Evolutionary conservation across 805 yeast species (phyloP), one percentile per base, ranked within the genome.

Genomic region (Saccharomyces cerevisiae): DNA sequence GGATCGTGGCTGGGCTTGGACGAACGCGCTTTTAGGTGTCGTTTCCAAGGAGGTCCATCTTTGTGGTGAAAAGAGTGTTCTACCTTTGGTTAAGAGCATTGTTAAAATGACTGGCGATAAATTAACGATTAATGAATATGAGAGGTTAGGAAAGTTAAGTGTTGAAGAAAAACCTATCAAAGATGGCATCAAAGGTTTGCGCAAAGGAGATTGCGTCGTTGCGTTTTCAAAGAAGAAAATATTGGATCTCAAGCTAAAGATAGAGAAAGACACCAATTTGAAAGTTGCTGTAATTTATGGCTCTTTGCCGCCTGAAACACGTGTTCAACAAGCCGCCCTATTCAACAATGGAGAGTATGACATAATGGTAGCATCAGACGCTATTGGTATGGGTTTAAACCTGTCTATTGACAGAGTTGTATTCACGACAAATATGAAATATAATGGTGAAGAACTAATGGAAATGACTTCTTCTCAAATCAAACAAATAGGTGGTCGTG

Each of bases 341-440:
- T 94, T 94, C 69, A 94, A 94, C 65, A 72, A 66, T n/a, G 92
- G 96, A 1, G 78, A 79, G 36, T 85, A 82, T 58, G 94, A 91
- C 62, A 78, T 87, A n/a, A 74, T 94, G 41, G 87, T 94, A 6
- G 98, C 99, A 1, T 87, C 96, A 2, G 98, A 94, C 73, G 99
- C 99, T 0, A 83, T 94, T 57, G 99, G 99, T 1, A 92, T 94
- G 97, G 99, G 99, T 0, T 76, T 94, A 52, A 94, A 94, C 65
- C 74, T 94, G 63, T 84, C 87, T 27, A 91, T 94, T 59, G 81
- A 83, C 55, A 74, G 98, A 56, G 79, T 94, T 4, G 78, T 94
- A 1, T 91, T 94, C 65, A 80, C 86, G 17, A 77, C 84, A 0
- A 73, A 79, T 28, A 67, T 67, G 50, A 94, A 94, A 69, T 91